phyloP scores from a whole-genome alignment of 345 rosid species.

The Carallia pectinifolia region DNA sequence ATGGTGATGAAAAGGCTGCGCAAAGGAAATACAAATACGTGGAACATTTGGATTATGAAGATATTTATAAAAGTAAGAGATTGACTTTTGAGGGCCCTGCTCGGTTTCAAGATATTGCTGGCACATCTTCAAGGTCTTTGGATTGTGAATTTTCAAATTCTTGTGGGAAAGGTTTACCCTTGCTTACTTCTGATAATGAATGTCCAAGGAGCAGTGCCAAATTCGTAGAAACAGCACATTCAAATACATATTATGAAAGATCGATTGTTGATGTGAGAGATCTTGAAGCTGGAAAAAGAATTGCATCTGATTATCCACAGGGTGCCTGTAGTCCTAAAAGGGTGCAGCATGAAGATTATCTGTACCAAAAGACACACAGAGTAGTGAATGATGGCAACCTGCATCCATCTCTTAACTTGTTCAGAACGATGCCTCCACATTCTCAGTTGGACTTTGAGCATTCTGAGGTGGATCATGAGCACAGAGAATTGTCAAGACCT shows the following conservation, averaged over 20 bases:
- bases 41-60: conserved; percentile 31
- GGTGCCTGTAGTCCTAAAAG: conserved; percentile 28
- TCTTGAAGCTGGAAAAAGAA: conserved; percentile 28
- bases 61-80: conserved; percentile 23
- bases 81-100: conserved; percentile 23
- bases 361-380: conserved; percentile 31
- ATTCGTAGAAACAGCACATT: conserved; percentile 31
- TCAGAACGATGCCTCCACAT: conserved; percentile 28
- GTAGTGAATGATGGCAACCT: conserved; percentile 27
- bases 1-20: conserved; percentile 5
- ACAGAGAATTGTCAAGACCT: conserved; percentile 35
- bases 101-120: conserved; percentile 27
- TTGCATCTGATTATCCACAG: conserved; percentile 24
- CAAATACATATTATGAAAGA: conserved; percentile 29
- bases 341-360: conserved; percentile 35
- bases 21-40: conserved; percentile 26
- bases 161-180: conserved; percentile 32
- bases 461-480: conserved; percentile 27
- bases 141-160: conserved; percentile 32
- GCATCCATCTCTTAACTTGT: conserved; percentile 31
- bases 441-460: conserved; percentile 34
- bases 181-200: conserved; percentile 33
- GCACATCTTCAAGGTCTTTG: conserved; percentile 37
- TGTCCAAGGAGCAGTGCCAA: conserved; percentile 30
- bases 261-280: conserved; percentile 29